Conservation (phyloP, 176 grass and related monocot genomes). For the Rhynchospora tenuis region DNA sequence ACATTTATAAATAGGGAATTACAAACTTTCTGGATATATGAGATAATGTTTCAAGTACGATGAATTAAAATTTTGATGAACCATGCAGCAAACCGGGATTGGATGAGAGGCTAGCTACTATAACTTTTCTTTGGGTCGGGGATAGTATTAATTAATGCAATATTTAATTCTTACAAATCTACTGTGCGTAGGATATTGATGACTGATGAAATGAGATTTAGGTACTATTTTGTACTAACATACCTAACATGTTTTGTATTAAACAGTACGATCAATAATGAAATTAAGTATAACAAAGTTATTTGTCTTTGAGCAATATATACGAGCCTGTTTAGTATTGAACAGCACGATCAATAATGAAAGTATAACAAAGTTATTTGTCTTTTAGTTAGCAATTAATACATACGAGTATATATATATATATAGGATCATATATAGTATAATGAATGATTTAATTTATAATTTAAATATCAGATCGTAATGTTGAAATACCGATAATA, state of each 20-base stretch:
- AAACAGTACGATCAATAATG: background rate
- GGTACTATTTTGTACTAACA: background rate
- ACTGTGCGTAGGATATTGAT: background rate
- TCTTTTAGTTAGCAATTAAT: background rate
- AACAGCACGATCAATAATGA: background rate
- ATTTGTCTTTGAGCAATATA: background rate
- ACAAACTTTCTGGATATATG: background rate
- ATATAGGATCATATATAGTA: background rate
- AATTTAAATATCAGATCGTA: background rate
- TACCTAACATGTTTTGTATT: conserved; percentile 19
- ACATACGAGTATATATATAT: background rate
- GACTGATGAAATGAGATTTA: conserved; percentile 3
- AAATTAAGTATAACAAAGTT: conserved; percentile 13
- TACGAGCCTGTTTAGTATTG: background rate
- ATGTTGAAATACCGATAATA: background rate
- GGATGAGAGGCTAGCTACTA: background rate
- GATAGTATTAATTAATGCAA: background rate
- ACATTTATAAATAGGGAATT: background rate
- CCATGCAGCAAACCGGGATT: background rate
- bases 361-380: conserved; percentile 4
- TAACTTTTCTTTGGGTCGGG: background rate
- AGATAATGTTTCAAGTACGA: too few relatives aligned
- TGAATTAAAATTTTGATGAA: background rate
- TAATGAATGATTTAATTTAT: background rate
- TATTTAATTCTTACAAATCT: conserved; percentile 7